Evolutionary conservation across 2,329 filamentous ascomycete genomes (phyloP).

Genomic region (Aspergillus sp.): DNA sequence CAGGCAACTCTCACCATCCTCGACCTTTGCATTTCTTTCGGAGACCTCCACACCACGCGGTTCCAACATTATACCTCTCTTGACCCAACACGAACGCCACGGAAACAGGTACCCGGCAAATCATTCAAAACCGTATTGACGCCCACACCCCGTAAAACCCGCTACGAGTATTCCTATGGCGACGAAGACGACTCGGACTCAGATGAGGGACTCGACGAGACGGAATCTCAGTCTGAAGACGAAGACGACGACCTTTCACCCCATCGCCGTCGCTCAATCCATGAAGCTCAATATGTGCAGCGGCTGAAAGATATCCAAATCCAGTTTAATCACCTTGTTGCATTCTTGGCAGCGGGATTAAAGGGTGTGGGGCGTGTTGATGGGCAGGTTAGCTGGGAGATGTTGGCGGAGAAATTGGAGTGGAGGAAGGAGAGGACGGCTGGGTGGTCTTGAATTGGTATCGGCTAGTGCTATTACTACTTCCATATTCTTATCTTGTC

Average conservation of each 20-base stretch:
- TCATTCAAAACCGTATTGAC: constrained; percentile 20
- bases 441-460: neutral
- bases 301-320: constrained; percentile 57
- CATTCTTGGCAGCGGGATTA: constrained; percentile 72
- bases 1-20: constrained; percentile 73
- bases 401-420: constrained; percentile 77
- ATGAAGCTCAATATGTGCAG: constrained; percentile 49
- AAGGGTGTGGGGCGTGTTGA: constrained; percentile 73
- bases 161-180: constrained; percentile 20
- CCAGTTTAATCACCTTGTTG: constrained; percentile 65
- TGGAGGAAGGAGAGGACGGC: constrained; percentile 30
- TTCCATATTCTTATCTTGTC: neutral
- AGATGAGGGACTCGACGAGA: constrained; percentile 30
- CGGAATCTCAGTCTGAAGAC: constrained; percentile 13
- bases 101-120: constrained; percentile 30
- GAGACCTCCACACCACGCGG: constrained; percentile 55
- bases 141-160: constrained; percentile 35
- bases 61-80: constrained; percentile 26
- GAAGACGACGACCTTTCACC: neutral
- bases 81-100: neutral
- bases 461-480: neutral
- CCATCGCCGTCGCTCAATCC: constrained; percentile 31
- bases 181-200: constrained; percentile 23
- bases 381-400: constrained; percentile 72
- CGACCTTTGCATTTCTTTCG: constrained; percentile 70